Base-by-base conservation (phyloP, 176 grass and related monocot genomes). In the Leersia perrieri region DNA sequence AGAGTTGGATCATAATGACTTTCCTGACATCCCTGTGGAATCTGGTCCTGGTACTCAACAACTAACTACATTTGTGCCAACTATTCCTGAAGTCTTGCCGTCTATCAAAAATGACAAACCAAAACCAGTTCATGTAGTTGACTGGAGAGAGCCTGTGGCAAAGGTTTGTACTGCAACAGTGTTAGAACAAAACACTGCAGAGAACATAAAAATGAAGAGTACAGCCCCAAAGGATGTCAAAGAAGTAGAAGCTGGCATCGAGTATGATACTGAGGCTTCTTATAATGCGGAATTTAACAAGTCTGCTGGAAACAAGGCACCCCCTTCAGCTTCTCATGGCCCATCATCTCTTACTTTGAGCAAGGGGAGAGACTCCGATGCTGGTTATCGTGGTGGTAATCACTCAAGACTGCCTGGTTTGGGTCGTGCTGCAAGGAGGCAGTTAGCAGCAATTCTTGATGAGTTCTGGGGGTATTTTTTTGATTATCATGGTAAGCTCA, bases 391-490 rank as follows among this genome's bases (percentile, higher is more conserved):
- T 63, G 86, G 76, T 61, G 73, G 67, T 35, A 87, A 51, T 26
- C 22, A 85, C 39, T 60, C 87, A 66, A 91, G 44, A 53, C 68
- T 66, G 13, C 89, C 89, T 84, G 91, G 87, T 76, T 87, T 97
- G 73, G 92, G 94, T 26, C 92, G 85, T 77, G 82, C 94, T 76
- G 82, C 85, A 80, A 83, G 92, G 53, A 84, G 76, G 26, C 85
- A 97, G 71, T 76, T 97, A 7, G 71, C 88, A 38, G 64, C 64
- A 29, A 88, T 87, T 75, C 87, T 94, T 47, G 83, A 97, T 66
- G 90, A 94, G 40, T 94, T 94, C 82, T 94, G 92, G 94, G 92
- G 79, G 7, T 26, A 75, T 77, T 9, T 97, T 60, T 94, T 94
- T 75, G 53, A 94, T 92, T 92, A 89, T 78, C 91, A 92, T 1